Base-by-base conservation (phyloP, 1,284 basidiomycete genomes). In the Ceratobasidium sp. region DNA sequence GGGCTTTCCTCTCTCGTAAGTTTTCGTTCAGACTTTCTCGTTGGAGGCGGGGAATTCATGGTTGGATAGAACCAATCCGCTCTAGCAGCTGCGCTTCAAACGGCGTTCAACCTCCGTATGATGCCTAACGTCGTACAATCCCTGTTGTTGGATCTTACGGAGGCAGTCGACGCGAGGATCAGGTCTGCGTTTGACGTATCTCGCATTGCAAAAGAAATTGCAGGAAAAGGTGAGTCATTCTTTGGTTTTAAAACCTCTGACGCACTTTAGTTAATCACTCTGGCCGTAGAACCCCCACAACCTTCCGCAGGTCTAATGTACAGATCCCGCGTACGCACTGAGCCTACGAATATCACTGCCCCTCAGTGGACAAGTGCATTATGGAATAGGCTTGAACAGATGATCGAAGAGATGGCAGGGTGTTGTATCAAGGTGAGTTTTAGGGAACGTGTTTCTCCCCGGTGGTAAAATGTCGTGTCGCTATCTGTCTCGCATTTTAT, bases 81-180 rank as follows among this genome's bases (percentile, higher is more conserved):
- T 33, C 88, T 99, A 0, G 94, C 95, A 0, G 95, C 95, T 2
- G 95, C 96, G 0, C 88, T 99, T 8, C 97, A 99, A 87, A 98
- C 96, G 0, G 96, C 97, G 1, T 94, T 96, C 85, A 98, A 98
- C 83, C 89, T 99, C 7, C 89, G 93, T 33, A 90, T 95, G 7
- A 87, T 99, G 2, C 94, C 96, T 0, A 88, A 91, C 27, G 89
- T 98, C 2, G 94, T 98, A 0, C 90, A 93, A 78, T 91, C 91
- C 78, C 89, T 98, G 0, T 87, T 98, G 18, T 85, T 86, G 4
- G 95, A 98, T 82, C 87, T 98, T 14, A 95, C 93, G 33, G 92
- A 96, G 77, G 92, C 94, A 0, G 93, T 98, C 1, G 93, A 95
- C 77, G 88, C 90, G 46, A 89, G 95, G 5, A 95, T 97, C 71